A percentile compares a stretch with the other conserved stretches of the same genome.
These are phyloP conservation scores for Dothiorella sarmentorum DNA, from an alignment of 2,329 filamentous ascomycete species.

Conservation along the genomic window DNA sequence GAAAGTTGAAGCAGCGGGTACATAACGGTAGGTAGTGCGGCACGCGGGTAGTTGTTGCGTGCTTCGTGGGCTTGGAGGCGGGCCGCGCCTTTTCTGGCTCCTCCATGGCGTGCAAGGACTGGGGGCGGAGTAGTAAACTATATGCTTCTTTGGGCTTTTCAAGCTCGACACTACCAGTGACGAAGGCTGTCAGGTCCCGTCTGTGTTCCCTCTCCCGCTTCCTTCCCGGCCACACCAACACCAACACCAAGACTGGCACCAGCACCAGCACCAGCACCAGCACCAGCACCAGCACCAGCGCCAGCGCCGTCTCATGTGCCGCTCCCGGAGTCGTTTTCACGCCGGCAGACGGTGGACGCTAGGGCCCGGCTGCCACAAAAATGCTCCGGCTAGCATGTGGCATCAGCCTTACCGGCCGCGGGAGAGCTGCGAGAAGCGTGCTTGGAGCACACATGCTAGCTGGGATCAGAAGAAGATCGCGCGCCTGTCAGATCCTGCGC, in stretches of 20 bases:
- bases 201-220: background rate
- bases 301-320: background rate
- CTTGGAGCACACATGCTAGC: constrained; percentile 14
- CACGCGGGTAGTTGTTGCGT: background rate
- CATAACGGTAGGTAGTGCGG: background rate
- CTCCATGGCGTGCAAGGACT: background rate
- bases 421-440: constrained; percentile 5
- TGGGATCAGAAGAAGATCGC: constrained; percentile 7
- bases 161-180: constrained; percentile 1
- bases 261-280: background rate
- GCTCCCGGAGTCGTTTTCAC: background rate
- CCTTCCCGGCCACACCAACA: background rate
- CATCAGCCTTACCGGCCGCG: constrained; percentile 6
- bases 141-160: background rate
- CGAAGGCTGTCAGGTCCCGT: background rate
- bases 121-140: background rate
- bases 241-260: no score
- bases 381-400: background rate
- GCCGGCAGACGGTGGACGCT: constrained; percentile 1
- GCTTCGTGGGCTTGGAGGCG: background rate
- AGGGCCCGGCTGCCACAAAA: background rate
- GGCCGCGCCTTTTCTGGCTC: constrained; percentile 2
- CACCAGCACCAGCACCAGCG: background rate
- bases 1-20: constrained; percentile 4
- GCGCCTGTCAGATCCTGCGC: constrained; percentile 16